Percentiles rank a stretch among this genome's conserved stretches.
Conservation (phyloP, 176 grass and related monocot species). For the Melocanna baccifera region DNA sequence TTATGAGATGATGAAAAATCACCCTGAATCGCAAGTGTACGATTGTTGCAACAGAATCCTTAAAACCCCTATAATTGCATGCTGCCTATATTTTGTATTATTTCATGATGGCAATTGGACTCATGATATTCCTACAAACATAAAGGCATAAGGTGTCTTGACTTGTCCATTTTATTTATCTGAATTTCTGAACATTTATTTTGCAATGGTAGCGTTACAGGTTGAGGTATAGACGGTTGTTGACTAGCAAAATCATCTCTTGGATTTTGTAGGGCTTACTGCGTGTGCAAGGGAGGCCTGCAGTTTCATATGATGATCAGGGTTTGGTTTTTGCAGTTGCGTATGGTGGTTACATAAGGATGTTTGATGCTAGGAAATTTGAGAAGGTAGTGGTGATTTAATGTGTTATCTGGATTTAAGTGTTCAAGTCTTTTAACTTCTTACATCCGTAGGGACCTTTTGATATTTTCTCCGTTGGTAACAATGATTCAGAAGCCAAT, state of each 20-base stretch:
- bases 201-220: background rate
- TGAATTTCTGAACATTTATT: background rate
- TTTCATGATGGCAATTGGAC: background rate
- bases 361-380: slow-evolving; percentile 89
- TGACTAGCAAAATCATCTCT: slow-evolving; percentile 13
- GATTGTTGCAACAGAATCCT: background rate
- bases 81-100: background rate
- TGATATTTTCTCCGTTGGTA: slow-evolving; percentile 67
- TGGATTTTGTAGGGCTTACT: slow-evolving; percentile 64
- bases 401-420: background rate
- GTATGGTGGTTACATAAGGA: slow-evolving; percentile 60
- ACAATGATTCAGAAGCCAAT: slow-evolving; percentile 75
- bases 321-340: slow-evolving; percentile 88
- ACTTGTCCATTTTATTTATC: background rate
- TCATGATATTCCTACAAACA: background rate
- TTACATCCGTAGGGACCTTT: slow-evolving; percentile 69
- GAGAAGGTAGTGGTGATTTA: slow-evolving; percentile 63
- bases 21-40: background rate
- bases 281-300: slow-evolving; percentile 85
- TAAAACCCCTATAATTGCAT: background rate
- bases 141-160: background rate
- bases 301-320: slow-evolving; percentile 95
- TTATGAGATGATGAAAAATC: slow-evolving; percentile 2
- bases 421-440: slow-evolving; percentile 11
- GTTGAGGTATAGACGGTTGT: background rate